These are phyloP conservation scores for Hamamelis virginiana DNA, from an alignment of 164 flowering plant species.

Conservation along the genomic window DNA sequence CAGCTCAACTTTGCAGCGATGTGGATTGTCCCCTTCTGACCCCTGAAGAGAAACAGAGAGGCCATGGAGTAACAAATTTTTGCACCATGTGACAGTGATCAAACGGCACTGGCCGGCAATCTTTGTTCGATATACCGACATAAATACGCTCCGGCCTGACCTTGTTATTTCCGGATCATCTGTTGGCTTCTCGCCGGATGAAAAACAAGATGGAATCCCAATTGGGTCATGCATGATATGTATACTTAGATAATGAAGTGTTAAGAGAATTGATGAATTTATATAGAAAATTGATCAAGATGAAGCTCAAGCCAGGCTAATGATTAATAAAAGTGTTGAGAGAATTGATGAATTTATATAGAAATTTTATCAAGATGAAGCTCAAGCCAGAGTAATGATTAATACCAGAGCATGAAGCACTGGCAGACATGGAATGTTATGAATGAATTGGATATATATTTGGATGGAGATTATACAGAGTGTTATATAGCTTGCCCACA, in stretches of 20 bases:
- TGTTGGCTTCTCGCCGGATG: conserved; percentile 22
- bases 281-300: background rate
- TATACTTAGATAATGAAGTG: background rate
- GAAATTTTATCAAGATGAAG: background rate
- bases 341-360: background rate
- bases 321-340: too few species aligned
- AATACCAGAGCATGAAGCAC: background rate
- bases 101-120: conserved; percentile 49
- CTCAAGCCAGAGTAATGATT: background rate
- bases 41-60: conserved; percentile 52
- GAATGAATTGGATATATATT: background rate
- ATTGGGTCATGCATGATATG: conserved; percentile 41
- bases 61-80: conserved; percentile 51
- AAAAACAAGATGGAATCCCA: conserved; percentile 44
- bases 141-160: conserved; percentile 47
- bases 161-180: conserved; percentile 25
- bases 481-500: conserved; percentile 9
- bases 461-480: background rate
- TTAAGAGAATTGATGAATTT: conserved; percentile 1
- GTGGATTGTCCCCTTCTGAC: conserved; percentile 24
- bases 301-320: background rate
- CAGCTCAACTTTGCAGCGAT: conserved; percentile 52
- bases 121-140: conserved; percentile 46
- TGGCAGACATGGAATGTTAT: background rate
- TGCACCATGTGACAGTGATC: conserved; percentile 63